phyloP scores from a whole-genome alignment of 257 asterid genomes.

The Solanum medicagineum region DNA sequence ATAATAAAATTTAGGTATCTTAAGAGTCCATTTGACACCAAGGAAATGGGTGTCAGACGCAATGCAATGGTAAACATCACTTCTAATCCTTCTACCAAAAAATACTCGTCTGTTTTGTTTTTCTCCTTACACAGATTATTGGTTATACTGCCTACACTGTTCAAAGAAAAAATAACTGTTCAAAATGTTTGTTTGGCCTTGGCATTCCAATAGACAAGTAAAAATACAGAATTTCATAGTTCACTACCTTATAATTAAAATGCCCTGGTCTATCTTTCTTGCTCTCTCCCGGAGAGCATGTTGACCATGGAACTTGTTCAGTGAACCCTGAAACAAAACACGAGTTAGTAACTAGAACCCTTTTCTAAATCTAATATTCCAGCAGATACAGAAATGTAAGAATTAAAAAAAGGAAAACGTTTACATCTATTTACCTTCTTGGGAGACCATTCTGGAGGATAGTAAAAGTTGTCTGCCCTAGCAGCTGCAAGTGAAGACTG shows the following conservation, averaged over 20 bases:
- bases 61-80: background rate
- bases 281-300: slow-evolving; percentile 98
- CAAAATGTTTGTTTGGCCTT: background rate
- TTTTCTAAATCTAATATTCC: background rate
- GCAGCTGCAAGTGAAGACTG: slow-evolving; percentile 99
- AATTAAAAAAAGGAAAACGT: background rate
- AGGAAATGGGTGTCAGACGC: background rate
- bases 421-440: slow-evolving; percentile 47
- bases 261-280: slow-evolving; percentile 88
- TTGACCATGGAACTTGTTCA: slow-evolving; percentile 93
- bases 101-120: background rate
- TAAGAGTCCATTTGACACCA: background rate
- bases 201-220: background rate
- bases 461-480: slow-evolving; percentile 94
- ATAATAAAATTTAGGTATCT: background rate
- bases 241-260: slow-evolving; percentile 80
- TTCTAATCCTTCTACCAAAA: background rate
- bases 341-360: background rate
- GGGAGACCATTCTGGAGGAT: slow-evolving; percentile 99
- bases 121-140: background rate
- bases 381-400: background rate
- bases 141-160: background rate
- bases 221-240: background rate
- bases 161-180: background rate
- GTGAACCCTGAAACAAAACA: slow-evolving; percentile 49